These are phyloP conservation scores for Actinidia chinensis DNA, from an alignment of 179 eudicot species.

Conservation along the genomic window DNA sequence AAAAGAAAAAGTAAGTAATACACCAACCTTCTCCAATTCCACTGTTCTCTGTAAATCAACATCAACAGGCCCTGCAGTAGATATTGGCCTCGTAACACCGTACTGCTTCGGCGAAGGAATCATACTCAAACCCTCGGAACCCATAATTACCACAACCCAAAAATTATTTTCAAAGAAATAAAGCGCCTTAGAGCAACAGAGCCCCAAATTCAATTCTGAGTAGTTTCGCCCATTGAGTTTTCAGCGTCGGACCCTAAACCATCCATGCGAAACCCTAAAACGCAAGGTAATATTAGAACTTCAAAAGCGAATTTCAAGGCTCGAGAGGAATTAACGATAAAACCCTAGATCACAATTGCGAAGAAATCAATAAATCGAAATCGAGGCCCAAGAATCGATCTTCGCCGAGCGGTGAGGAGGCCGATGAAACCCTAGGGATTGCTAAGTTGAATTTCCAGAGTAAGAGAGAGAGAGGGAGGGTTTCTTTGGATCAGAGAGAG, in stretches of 20 bases:
- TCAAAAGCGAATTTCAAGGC: neutral
- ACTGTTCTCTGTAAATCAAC: slow-evolving; percentile 48
- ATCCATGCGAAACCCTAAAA: neutral
- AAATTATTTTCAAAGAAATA: neutral
- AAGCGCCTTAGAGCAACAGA: neutral
- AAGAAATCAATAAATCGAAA: neutral
- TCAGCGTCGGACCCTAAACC: neutral
- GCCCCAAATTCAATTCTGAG: neutral
- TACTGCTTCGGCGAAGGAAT: slow-evolving; percentile 33
- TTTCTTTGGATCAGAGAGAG: neutral
- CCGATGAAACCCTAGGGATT: neutral
- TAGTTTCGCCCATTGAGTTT: neutral
- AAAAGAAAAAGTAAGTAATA: neutral
- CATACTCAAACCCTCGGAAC: slow-evolving; percentile 33
- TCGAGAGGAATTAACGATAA: neutral
- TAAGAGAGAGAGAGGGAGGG: neutral
- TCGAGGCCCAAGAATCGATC: neutral
- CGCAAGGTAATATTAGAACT: neutral
- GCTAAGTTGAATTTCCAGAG: neutral
- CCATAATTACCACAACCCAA: slow-evolving; percentile 33
- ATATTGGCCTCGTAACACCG: slow-evolving; percentile 70
- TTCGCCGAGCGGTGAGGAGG: neutral
- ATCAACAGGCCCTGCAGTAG: slow-evolving; percentile 60
- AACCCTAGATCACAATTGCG: neutral
- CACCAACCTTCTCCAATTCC: slow-evolving; percentile 63